Conservation (phyloP, 768 basidiomycete species). For the Leccinum subtestaceum region DNA sequence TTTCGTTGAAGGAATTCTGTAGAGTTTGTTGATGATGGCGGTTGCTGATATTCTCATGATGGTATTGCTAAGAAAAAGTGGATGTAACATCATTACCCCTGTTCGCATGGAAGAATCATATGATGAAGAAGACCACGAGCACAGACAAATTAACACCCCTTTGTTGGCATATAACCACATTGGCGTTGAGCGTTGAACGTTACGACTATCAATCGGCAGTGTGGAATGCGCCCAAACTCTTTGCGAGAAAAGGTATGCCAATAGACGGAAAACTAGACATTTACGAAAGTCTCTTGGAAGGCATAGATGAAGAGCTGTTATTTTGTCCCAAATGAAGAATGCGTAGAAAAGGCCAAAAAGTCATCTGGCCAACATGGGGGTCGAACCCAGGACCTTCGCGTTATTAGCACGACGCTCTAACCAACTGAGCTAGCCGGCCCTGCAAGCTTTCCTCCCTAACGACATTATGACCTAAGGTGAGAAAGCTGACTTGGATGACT, state of each 20-base stretch:
- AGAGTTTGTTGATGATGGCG: background rate
- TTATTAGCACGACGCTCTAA: slow-evolving; percentile 36
- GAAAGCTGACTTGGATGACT: background rate
- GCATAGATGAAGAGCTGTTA: background rate
- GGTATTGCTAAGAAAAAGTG: background rate
- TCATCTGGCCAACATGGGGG: slow-evolving; percentile 62
- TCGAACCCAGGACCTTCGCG: slow-evolving; percentile 69
- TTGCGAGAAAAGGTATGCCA: background rate
- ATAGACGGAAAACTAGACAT: background rate
- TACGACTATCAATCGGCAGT: too few species aligned
- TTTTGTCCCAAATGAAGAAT: background rate
- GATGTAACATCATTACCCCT: background rate
- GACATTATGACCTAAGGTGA: background rate
- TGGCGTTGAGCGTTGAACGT: too few species aligned
- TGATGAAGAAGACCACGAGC: background rate
- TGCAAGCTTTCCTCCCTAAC: rapidly evolving
- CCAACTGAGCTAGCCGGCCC: slow-evolving; percentile 34
- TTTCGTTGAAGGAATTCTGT: background rate
- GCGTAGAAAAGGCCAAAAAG: background rate
- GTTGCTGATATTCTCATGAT: background rate
- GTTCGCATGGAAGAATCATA: background rate
- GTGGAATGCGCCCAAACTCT: too few species aligned
- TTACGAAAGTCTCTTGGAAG: background rate
- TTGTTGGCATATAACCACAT: too few species aligned
- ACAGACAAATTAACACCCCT: too few species aligned